Conservation (phyloP, 2,329 filamentous ascomycete genomes). For the Albifimbria verrucaria region DNA sequence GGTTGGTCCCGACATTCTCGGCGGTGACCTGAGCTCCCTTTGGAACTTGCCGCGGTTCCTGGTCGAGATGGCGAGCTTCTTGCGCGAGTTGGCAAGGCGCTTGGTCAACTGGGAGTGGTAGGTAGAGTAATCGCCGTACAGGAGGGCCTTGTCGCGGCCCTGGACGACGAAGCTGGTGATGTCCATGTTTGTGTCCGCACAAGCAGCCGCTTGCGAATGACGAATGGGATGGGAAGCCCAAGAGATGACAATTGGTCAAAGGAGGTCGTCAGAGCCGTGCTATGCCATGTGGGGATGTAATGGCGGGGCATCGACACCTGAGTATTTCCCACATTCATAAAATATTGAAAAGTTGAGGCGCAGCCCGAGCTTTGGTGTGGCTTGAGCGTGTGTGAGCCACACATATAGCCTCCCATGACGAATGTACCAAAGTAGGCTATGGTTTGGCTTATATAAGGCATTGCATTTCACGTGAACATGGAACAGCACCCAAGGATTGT, state of each 20-base stretch:
- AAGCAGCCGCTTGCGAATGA: neutral
- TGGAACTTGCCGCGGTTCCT: conserved; percentile 84
- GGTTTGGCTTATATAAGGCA: too few species aligned
- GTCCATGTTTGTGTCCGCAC: conserved; percentile 59
- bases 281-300: neutral
- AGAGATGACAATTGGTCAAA: neutral
- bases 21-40: conserved; percentile 68
- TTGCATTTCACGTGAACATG: too few species aligned
- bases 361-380: neutral
- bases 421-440: too few species aligned
- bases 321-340: neutral
- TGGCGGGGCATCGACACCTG: neutral
- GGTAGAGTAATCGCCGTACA: conserved; percentile 83
- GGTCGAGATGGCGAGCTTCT: conserved; percentile 79
- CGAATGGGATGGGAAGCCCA: neutral
- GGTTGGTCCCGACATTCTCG: conserved; percentile 69
- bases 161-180: conserved; percentile 82
- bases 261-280: neutral
- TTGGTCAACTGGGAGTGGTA: conserved; percentile 80
- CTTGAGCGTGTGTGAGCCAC: neutral
- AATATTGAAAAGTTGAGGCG: neutral
- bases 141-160: conserved; percentile 76
- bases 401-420: too few species aligned
- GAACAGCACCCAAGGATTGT: too few species aligned
- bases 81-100: conserved; percentile 77